phyloP scores from a whole-genome alignment of 345 rosid species.

The Acer campestre region DNA sequence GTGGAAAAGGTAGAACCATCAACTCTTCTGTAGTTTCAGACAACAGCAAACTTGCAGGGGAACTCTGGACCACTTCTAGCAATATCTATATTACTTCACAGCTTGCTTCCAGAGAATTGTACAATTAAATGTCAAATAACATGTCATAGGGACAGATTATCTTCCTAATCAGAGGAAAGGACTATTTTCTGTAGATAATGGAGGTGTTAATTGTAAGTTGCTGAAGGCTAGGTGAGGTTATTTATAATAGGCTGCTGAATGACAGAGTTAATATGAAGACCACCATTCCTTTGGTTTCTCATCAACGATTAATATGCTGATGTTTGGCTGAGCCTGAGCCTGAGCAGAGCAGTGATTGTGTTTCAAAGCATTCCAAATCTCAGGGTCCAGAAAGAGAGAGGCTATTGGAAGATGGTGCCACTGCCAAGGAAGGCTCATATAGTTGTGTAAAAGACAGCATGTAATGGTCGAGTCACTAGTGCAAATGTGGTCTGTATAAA shows the following conservation, averaged over 20 bases:
- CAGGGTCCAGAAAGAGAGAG: neutral
- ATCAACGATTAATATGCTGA: neutral
- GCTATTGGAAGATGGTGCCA: neutral
- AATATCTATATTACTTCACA: conserved; percentile 41
- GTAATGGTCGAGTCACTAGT: no score
- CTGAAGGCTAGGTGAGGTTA: neutral
- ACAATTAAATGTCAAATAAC: conserved; percentile 18
- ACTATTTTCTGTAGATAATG: neutral
- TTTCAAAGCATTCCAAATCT: neutral
- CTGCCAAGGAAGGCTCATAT: neutral
- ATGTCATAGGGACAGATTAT: neutral
- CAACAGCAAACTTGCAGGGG: conserved; percentile 48
- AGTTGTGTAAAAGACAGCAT: neutral
- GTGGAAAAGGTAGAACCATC: conserved; percentile 71
- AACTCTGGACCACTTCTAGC: conserved; percentile 68
- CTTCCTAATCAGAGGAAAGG: neutral
- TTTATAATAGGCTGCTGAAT: neutral
- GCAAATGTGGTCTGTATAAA: neutral
- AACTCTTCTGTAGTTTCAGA: conserved; percentile 56
- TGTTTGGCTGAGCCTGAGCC: neutral
- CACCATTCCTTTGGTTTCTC: neutral
- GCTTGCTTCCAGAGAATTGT: conserved; percentile 28
- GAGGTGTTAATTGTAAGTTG: neutral
- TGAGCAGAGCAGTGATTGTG: neutral
- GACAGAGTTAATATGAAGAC: neutral